A percentile compares a stretch with the other conserved stretches of the same genome.
phyloP scores from a whole-genome alignment of 2,329 filamentous ascomycete genomes.

The Xylaria sp. region DNA sequence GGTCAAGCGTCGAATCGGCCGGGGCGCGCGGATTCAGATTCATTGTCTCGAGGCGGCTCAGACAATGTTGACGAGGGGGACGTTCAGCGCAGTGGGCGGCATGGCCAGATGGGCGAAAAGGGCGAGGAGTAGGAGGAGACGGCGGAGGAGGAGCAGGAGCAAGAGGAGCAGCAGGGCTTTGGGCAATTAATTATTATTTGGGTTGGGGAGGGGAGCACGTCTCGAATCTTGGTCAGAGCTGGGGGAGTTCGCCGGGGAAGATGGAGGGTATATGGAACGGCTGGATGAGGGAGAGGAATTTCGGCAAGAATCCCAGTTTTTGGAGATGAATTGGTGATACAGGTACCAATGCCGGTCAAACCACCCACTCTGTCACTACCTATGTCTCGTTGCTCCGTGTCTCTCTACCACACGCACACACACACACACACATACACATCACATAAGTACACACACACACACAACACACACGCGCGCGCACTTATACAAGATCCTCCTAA shows the following conservation, averaged over 20 bases:
- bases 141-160: slow-evolving; percentile 11
- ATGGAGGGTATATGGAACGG: slow-evolving; percentile 28
- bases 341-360: slow-evolving; percentile 18
- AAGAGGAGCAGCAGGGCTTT: too few species aligned
- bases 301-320: slow-evolving; percentile 24
- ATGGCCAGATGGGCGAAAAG: slow-evolving; percentile 4
- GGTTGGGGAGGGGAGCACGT: slow-evolving; percentile 15
- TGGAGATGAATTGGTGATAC: slow-evolving; percentile 29
- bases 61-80: slow-evolving; percentile 22
- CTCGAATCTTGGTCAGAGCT: slow-evolving; percentile 13
- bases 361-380: slow-evolving; percentile 19
- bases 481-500: slow-evolving; percentile 14
- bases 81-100: slow-evolving; percentile 28
- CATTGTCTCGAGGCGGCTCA: slow-evolving; percentile 39
- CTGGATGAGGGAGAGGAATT: slow-evolving; percentile 25
- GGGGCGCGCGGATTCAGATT: slow-evolving; percentile 40
- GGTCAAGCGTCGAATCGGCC: slow-evolving; percentile 38
- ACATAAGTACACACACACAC: neutral
- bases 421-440: neutral
- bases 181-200: too few species aligned
- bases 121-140: slow-evolving; percentile 5
- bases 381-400: slow-evolving; percentile 4
- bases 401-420: slow-evolving; percentile 18
- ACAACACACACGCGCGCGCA: neutral
- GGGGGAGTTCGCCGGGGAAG: slow-evolving; percentile 29